Percentiles rank a stretch among this genome's conserved stretches.
These are phyloP conservation scores for Suillus sp. DNA, from an alignment of 768 basidiomycete species.

Conservation along the genomic window DNA sequence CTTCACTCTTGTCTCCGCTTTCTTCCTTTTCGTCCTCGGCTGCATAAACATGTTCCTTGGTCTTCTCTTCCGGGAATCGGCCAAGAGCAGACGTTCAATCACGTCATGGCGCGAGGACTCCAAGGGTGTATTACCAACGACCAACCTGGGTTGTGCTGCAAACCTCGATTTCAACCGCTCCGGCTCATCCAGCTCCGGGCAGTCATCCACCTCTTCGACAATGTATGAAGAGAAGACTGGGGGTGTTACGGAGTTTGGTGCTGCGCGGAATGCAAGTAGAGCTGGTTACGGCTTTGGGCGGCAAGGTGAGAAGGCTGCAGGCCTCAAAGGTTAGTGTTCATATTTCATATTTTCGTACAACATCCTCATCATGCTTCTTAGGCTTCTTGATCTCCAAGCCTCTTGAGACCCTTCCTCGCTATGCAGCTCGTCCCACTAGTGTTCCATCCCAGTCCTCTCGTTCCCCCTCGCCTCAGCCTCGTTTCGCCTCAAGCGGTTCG, in stretches of 20 bases:
- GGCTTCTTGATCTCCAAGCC: constrained; percentile 64
- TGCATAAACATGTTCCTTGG: constrained; percentile 84
- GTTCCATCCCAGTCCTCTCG: constrained; percentile 23
- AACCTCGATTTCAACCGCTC: constrained; percentile 26
- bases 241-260: constrained; percentile 25
- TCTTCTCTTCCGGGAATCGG: constrained; percentile 67
- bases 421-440: constrained; percentile 44
- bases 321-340: constrained; percentile 48
- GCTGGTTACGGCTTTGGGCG: constrained; percentile 77
- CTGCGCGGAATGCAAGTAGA: constrained; percentile 33
- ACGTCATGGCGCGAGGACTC: constrained; percentile 61
- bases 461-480: constrained; percentile 24
- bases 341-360: too few species aligned
- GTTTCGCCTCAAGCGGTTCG: constrained; percentile 31
- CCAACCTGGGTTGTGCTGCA: constrained; percentile 34
- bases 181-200: constrained; percentile 25
- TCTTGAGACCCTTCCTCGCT: constrained; percentile 61
- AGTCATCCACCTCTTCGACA: constrained; percentile 30
- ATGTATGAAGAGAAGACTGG: constrained; percentile 32
- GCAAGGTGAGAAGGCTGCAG: constrained; percentile 75
- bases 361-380: constrained; percentile 22
- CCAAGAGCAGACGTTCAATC: constrained; percentile 63
- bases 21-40: constrained; percentile 91
- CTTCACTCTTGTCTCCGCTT: constrained; percentile 88
- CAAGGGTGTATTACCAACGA: constrained; percentile 52